Conservation (phyloP, 306 rosid species). For the Styphnolobium japonicum region DNA sequence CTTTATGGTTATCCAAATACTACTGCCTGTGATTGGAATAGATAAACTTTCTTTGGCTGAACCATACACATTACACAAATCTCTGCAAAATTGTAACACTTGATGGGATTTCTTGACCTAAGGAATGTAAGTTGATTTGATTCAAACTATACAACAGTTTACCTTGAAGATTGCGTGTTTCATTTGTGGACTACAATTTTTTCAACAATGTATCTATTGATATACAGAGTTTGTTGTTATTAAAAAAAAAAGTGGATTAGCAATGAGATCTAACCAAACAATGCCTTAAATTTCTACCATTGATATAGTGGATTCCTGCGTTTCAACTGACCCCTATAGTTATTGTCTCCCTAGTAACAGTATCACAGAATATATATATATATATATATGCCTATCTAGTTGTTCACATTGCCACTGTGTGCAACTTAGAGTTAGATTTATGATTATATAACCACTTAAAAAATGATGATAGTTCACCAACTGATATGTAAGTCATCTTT, state of each 20-base stretch:
- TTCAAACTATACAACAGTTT: background rate
- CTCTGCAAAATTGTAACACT: background rate
- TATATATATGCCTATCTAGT: background rate
- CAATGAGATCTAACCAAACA: too few species aligned
- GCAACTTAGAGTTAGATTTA: background rate
- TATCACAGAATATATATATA: too few species aligned
- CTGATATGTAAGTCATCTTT: background rate
- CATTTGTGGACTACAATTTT: background rate
- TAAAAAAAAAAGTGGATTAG: background rate
- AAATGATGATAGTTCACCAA: background rate
- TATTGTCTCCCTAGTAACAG: constrained; percentile 2
- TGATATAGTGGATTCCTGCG: background rate
- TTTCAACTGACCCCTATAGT: background rate
- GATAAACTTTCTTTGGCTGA: background rate
- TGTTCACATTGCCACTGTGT: background rate
- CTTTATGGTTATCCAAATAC: background rate
- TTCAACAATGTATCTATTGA: background rate
- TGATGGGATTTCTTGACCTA: background rate
- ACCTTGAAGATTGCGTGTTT: background rate
- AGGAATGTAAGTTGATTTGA: background rate
- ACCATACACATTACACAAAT: background rate
- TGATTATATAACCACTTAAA: background rate
- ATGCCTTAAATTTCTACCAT: too few species aligned
- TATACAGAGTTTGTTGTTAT: background rate
- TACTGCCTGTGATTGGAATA: background rate